A percentile compares a stretch with the other conserved stretches of the same genome.
These are phyloP conservation scores for Chrysosphaeria jannelii DNA, from an alignment of 2,329 filamentous ascomycete genomes.

Conservation along the genomic window DNA sequence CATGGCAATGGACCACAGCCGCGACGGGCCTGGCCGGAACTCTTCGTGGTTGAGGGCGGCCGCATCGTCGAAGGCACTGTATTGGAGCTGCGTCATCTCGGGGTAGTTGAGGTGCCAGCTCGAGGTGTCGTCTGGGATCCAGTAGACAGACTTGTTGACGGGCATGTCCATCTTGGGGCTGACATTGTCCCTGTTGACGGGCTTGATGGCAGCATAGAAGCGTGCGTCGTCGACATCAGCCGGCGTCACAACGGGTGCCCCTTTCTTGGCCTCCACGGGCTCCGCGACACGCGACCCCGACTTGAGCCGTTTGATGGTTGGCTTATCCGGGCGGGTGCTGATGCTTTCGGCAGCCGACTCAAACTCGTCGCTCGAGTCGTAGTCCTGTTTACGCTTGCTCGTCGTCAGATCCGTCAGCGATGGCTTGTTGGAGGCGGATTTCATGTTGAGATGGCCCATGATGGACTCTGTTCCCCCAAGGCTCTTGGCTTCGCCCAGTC, in stretches of 20 bases:
- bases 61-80: constrained; percentile 21
- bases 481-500: no score
- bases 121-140: constrained; percentile 19
- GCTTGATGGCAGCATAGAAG: constrained; percentile 18
- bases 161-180: constrained; percentile 26
- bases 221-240: constrained; percentile 10
- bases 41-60: constrained; percentile 18
- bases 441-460: constrained; percentile 14
- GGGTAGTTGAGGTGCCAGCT: constrained; percentile 33
- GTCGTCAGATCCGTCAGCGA: constrained; percentile 11
- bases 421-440: constrained; percentile 8
- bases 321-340: constrained; percentile 10
- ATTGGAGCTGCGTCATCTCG: constrained; percentile 29
- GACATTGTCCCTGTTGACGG: constrained; percentile 16
- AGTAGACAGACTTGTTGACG: constrained; percentile 24
- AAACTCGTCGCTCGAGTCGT: constrained; percentile 21
- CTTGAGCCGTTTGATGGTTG: constrained; percentile 23
- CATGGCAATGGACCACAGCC: constrained; percentile 25
- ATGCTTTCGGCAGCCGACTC: constrained; percentile 7
- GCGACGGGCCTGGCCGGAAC: constrained; percentile 20
- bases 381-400: constrained; percentile 24
- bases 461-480: constrained; percentile 19
- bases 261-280: constrained; percentile 2
- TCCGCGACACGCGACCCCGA: constrained; percentile 15
- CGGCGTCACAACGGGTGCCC: neutral